Evolutionary conservation across 306 rosid species (phyloP), one percentile per base, ranked within the genome.

Genomic region (Malus sylvestris): DNA sequence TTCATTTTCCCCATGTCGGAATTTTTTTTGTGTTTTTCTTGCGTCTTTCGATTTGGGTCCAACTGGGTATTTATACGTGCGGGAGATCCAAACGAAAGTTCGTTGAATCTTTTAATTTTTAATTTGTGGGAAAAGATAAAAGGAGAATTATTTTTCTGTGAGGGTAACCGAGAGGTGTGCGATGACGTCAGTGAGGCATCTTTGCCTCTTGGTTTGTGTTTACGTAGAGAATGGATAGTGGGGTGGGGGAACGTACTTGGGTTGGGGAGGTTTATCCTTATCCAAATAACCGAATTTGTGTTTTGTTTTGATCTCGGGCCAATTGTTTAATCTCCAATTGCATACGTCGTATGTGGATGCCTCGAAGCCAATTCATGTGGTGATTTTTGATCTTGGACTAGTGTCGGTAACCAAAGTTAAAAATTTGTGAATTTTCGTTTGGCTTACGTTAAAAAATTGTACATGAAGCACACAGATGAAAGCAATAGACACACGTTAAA

Each of bases 191-290:
- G 62, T 63, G 68, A 35, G 8, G 45, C 27, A 6, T 45, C 33
- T 22, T 19, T 44, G 77, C 29, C 68, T 27, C 78, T 77, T 74
- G 85, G 84, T 67, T 74, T 69, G 85, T 68, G 76, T 81, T 77
- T 76, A 53, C 85, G 86, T 73, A 16, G 73, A 57, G 60, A 27
- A 33, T 29, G 66, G 30, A 8, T 22, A 7, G 63, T 78, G 62
- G 70, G 30, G 32, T 35, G 46, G 35, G 22, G 42, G 38, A 29
- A 78, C 68, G 62, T 67, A 52, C 81, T 68, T 4, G 78, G 55
- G 58, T 55, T 57, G 55, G 55, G 55, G 3, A 51, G 55, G 20
- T 91, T 80, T 79, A 89, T 86, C 81, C 91, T 91, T 86, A 89
- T 91, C 97, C 85, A 33, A 27, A 35, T 73, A 15, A 29, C 32